Evolutionary conservation across 2,329 filamentous ascomycete species (phyloP).

Genomic region (Stemphylium beticola): DNA sequence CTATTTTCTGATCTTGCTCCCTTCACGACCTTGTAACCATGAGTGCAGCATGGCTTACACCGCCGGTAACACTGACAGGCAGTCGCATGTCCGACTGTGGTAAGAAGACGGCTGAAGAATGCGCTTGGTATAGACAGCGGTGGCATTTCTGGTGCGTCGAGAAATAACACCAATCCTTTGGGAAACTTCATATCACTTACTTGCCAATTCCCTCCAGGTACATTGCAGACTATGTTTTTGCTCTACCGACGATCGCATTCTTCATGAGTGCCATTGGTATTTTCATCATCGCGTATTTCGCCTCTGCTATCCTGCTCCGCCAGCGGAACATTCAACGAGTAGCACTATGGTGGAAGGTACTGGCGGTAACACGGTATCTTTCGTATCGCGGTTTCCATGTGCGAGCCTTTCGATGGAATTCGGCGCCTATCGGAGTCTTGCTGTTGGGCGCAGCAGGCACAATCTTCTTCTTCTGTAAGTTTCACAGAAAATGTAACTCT

Average conservation of each 20-base stretch:
- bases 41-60: conserved; percentile 27
- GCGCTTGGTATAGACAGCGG: conserved; percentile 53
- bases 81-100: conserved; percentile 38
- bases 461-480: conserved; percentile 36
- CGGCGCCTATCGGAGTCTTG: conserved; percentile 35
- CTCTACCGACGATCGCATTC: conserved; percentile 60
- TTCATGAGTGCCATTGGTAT: conserved; percentile 58
- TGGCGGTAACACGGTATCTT: conserved; percentile 33
- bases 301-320: conserved; percentile 38
- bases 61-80: conserved; percentile 20
- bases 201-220: conserved; percentile 46
- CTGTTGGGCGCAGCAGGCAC: conserved; percentile 29
- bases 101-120: conserved; percentile 52
- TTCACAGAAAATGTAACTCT: no score
- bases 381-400: conserved; percentile 39
- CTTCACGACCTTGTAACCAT: not conserved
- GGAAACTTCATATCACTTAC: no score
- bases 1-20: not conserved
- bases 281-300: conserved; percentile 53
- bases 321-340: conserved; percentile 12
- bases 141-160: conserved; percentile 57
- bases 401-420: conserved; percentile 30
- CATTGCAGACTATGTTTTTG: conserved; percentile 61
- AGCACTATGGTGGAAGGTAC: conserved; percentile 14
- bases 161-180: no score